Percentiles rank a stretch among this genome's conserved stretches.
Evolutionary conservation across 1,284 basidiomycete species (phyloP).

Genomic region (Tylopilus sp.): DNA sequence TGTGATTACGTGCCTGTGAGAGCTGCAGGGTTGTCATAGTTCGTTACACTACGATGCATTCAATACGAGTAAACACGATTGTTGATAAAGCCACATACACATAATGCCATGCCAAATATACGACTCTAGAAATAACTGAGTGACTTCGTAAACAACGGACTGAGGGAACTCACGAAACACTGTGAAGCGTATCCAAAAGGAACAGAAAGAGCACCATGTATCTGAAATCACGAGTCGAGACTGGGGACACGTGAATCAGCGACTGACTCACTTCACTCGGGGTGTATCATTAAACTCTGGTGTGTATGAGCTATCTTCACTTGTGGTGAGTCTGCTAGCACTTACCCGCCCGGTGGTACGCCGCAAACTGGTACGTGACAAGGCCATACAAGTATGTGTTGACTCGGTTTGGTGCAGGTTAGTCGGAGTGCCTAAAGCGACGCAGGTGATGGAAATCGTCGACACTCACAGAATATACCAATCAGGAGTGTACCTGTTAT

Average conservation of each 20-base stretch:
- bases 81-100: background rate
- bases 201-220: slow-evolving; percentile 40
- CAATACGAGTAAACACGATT: background rate
- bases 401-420: background rate
- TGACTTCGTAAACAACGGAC: background rate
- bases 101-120: slow-evolving; percentile 20
- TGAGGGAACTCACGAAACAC: slow-evolving; percentile 21
- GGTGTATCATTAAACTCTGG: slow-evolving; percentile 44
- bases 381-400: slow-evolving; percentile 48
- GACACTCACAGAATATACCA: slow-evolving; percentile 39
- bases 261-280: slow-evolving; percentile 13
- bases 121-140: background rate
- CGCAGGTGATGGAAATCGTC: background rate
- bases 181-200: slow-evolving; percentile 45
- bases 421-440: background rate
- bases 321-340: background rate
- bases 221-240: slow-evolving; percentile 23
- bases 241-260: no score
- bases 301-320: background rate
- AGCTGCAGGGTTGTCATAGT: slow-evolving; percentile 10
- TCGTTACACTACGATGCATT: slow-evolving; percentile 11
- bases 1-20: slow-evolving; percentile 6
- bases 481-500: slow-evolving; percentile 37
- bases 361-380: slow-evolving; percentile 33
- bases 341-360: slow-evolving; percentile 42